Evolutionary conservation across 352 stramenopile genomes (phyloP).

Genomic region (Labyrinthula sp.): DNA sequence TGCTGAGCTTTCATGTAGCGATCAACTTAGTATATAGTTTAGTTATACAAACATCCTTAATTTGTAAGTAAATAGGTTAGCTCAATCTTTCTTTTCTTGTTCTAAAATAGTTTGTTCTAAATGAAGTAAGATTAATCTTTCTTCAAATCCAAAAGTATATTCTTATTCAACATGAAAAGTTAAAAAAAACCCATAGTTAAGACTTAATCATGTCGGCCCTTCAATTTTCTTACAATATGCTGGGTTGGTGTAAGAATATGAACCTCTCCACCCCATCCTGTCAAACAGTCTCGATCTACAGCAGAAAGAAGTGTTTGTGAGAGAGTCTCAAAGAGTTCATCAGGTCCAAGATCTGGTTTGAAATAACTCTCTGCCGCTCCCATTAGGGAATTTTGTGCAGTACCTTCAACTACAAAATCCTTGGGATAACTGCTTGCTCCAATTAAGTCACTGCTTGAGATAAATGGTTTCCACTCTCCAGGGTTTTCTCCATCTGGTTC

Average conservation of each 20-base stretch:
- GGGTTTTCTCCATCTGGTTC: slow-evolving; percentile 56
- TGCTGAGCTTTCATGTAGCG: no score
- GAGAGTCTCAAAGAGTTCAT: slow-evolving; percentile 92
- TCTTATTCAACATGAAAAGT: no score
- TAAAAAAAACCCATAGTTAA: no score
- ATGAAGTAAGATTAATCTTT: no score
- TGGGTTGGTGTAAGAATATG: slow-evolving; percentile 67
- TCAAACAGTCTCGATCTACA: slow-evolving; percentile 91
- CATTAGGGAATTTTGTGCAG: slow-evolving; percentile 87
- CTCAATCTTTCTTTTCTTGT: no score
- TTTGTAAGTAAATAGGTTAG: no score
- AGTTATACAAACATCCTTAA: no score
- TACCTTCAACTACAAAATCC: slow-evolving; percentile 92
- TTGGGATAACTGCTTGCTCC: slow-evolving; percentile 78
- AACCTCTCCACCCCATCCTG: slow-evolving; percentile 88
- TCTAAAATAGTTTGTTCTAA: no score
- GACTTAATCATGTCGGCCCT: slow-evolving; percentile 27
- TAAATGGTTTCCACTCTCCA: slow-evolving; percentile 84
- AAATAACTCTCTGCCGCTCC: slow-evolving; percentile 96
- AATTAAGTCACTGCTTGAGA: slow-evolving; percentile 91
- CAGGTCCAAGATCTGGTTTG: slow-evolving; percentile 76
- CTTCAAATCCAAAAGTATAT: no score
- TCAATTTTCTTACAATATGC: slow-evolving; percentile 29
- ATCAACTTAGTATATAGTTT: no score
- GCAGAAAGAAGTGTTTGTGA: slow-evolving; percentile 86